A percentile compares a stretch with the other conserved stretches of the same genome.
These are phyloP conservation scores for Fusarium albidum DNA, from an alignment of 2,329 filamentous ascomycete species.

Conservation along the genomic window DNA sequence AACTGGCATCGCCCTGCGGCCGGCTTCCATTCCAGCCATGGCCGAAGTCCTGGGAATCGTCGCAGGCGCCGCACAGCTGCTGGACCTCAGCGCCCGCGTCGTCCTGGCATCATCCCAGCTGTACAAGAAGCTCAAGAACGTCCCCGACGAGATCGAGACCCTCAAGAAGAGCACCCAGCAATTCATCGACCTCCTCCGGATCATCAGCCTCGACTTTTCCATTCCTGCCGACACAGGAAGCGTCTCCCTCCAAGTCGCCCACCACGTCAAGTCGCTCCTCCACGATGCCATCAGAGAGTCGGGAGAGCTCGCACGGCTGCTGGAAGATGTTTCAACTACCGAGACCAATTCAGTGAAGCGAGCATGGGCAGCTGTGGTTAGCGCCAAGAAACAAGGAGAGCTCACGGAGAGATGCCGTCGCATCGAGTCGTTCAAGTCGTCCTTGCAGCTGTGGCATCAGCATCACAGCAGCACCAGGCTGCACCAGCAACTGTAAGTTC, in stretches of 20 bases:
- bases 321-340: not conserved
- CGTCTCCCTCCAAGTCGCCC: not conserved
- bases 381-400: not conserved
- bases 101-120: not conserved
- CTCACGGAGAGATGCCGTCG: not conserved
- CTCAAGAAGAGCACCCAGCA: not conserved
- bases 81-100: not conserved
- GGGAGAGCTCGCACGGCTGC: not conserved
- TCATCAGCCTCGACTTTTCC: slow-evolving; percentile 1
- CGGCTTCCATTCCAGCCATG: not conserved
- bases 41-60: slow-evolving; percentile 3
- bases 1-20: too few relatives aligned
- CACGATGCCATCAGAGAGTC: not conserved
- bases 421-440: not conserved
- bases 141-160: not conserved
- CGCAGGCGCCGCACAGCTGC: not conserved
- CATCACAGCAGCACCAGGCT: not conserved
- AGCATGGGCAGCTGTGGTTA: not conserved
- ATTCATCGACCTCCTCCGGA: not conserved
- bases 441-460: not conserved
- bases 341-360: not conserved
- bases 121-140: slow-evolving; percentile 1
- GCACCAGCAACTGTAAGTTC: not conserved
- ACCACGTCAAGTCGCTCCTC: not conserved
- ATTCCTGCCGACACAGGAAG: not conserved